Evolutionary conservation across 345 rosid genomes (phyloP).

Genomic region (Ailanthus altissimus): DNA sequence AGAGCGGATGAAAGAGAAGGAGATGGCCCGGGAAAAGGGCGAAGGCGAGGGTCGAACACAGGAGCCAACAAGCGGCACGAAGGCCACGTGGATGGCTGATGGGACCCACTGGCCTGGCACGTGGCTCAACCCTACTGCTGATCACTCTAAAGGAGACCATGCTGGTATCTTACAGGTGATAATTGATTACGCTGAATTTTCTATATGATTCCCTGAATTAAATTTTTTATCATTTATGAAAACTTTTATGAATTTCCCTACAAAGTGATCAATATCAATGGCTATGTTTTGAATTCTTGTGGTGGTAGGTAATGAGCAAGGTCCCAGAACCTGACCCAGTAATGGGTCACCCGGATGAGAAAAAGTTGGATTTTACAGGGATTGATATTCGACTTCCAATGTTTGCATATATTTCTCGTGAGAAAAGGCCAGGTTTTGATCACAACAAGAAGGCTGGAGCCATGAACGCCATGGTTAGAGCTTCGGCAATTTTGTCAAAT

Average conservation of each 20-base stretch:
- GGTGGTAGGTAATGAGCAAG: slow-evolving; percentile 66
- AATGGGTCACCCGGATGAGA: slow-evolving; percentile 69
- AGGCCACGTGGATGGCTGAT: slow-evolving; percentile 99
- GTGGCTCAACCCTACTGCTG: slow-evolving; percentile 61
- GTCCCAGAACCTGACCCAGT: slow-evolving; percentile 76
- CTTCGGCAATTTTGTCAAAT: slow-evolving; percentile 81
- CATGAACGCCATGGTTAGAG: slow-evolving; percentile 93
- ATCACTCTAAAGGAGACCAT: slow-evolving; percentile 87
- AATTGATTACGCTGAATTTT: too few relatives aligned
- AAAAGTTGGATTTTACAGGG: slow-evolving; percentile 66
- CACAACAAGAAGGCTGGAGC: slow-evolving; percentile 97
- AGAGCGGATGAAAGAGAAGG: slow-evolving; percentile 64
- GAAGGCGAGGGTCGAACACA: slow-evolving; percentile 52
- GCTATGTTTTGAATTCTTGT: too few relatives aligned
- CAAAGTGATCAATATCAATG: too few relatives aligned
- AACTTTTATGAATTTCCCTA: too few relatives aligned
- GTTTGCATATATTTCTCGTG: slow-evolving; percentile 83
- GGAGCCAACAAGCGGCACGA: slow-evolving; percentile 45
- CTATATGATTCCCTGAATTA: too few relatives aligned
- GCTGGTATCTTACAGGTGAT: slow-evolving; percentile 81
- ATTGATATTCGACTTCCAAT: slow-evolving; percentile 76
- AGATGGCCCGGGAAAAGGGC: slow-evolving; percentile 55
- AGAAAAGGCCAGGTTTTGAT: slow-evolving; percentile 81
- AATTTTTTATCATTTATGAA: too few relatives aligned
- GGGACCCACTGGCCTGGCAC: slow-evolving; percentile 99